Conservation (phyloP, 805 yeast species). For the Saccharomyces eubayanus region DNA sequence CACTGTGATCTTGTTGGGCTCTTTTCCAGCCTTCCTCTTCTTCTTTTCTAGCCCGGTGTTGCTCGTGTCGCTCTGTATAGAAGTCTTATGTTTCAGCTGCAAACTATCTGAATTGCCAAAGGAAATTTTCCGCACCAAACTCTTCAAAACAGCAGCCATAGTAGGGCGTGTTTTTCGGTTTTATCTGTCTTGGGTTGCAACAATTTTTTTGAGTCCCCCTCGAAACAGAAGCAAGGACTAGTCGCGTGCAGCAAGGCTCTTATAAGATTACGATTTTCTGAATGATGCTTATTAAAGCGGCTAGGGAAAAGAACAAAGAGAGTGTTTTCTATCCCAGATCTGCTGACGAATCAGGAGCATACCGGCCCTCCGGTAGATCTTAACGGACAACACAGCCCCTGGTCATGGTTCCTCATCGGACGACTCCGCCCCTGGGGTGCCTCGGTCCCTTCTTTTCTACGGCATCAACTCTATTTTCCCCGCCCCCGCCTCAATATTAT, state of each 20-base stretch:
- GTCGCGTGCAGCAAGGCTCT: neutral
- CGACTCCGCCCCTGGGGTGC: neutral
- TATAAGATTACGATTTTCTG: neutral
- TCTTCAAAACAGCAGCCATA: neutral
- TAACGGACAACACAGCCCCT: neutral
- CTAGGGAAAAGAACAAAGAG: neutral
- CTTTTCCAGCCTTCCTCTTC: slow-evolving; percentile 1
- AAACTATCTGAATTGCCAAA: neutral
- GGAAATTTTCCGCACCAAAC: neutral
- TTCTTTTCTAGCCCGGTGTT: neutral
- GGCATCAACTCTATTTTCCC: neutral
- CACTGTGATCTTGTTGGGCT: neutral
- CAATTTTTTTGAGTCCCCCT: neutral
- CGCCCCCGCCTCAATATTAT: neutral
- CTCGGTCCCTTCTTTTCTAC: neutral
- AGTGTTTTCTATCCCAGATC: neutral
- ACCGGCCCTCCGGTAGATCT: neutral
- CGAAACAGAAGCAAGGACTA: neutral
- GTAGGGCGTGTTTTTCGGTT: neutral
- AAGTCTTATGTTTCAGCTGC: neutral
- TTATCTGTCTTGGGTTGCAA: neutral
- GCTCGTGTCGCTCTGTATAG: neutral
- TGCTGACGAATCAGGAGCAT: neutral
- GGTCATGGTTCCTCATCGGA: neutral
- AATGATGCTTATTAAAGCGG: neutral